Base-by-base conservation (phyloP, 169 alveolate species). In the Condylostoma magnum region DNA sequence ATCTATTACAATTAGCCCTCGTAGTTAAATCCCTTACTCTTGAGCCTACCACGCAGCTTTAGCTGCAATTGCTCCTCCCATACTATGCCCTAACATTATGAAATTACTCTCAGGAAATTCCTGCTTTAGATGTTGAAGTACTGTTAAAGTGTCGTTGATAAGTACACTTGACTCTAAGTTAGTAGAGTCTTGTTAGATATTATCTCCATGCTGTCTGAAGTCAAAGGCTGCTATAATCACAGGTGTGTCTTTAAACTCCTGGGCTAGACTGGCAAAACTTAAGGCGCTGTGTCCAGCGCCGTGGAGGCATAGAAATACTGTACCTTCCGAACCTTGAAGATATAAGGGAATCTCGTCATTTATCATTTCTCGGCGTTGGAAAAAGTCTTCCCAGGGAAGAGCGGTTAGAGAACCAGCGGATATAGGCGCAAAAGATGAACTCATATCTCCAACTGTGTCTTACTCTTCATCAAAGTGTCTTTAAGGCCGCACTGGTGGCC, bases 221-320 rank as follows among this genome's bases (percentile, higher is more conserved):
- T 92, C 96, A 80, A 92, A 92, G 0, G 94, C 47, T 10, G 79
- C 85, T 2, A 83, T 51, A 6, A 79, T 69, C 34, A 85, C 82
- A 65, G 47, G 66, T 33, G 72, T 86, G 83, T 20, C 81, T 54
- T 38, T 76, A 79, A 41, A 70, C 68, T 18, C 93, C 94, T 30
- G 31, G 50, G 76, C 76, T 31, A 86, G 58, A 6, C 86, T 69
- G 22, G 93, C 93, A 55, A 87, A 92, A 6, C 89, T 71, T 43
- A 83, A 75, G 3, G 94, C 95, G 6, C 93, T 78, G 76, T 86
- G 94, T 1, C 96, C 96, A 12, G 96, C 96, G 27, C 96, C 96
- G 67, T 92, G 96, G 33, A 92, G 50, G 47, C 93, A 86, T 34
- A 92, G 55, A 37, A 89, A 76, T 30, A 89, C 82, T 10, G 90